phyloP scores from a whole-genome alignment of 148 eudicot species.

The Nepenthes mirabilis region DNA sequence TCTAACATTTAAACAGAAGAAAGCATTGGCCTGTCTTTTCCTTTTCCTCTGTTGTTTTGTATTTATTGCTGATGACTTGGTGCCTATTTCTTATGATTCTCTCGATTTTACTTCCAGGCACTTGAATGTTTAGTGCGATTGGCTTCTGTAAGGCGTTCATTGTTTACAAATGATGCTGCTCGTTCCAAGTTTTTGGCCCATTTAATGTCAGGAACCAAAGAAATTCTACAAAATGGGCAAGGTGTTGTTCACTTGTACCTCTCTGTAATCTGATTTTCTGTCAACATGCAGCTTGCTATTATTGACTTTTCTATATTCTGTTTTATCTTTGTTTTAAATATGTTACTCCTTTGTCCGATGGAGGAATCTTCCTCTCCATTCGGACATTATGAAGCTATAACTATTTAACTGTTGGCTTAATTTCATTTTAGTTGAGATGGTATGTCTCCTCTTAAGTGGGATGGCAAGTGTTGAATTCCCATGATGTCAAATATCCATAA shows the following conservation, averaged over 20 bases:
- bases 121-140: constrained; percentile 83
- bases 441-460: too few species aligned
- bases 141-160: constrained; percentile 62
- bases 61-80: not conserved
- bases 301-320: not conserved
- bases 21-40: not conserved
- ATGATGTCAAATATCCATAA: too few species aligned
- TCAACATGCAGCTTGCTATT: not conserved
- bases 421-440: too few species aligned
- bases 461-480: too few species aligned
- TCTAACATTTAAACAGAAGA: too few species aligned
- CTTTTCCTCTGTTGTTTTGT: not conserved
- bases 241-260: constrained; percentile 27
- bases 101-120: constrained; percentile 27
- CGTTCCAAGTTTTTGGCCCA: constrained; percentile 60
- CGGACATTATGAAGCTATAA: too few species aligned
- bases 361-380: not conserved
- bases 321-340: not conserved
- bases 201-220: constrained; percentile 71
- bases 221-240: constrained; percentile 72
- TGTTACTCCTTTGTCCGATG: not conserved
- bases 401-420: too few species aligned
- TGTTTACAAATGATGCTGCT: constrained; percentile 52
- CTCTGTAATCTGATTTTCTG: not conserved
- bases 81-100: not conserved